Percentiles rank a stretch among this genome's conserved stretches.
Evolutionary conservation across 2,329 filamentous ascomycete species (phyloP).

Genomic region (Cordyceps tenuipes): DNA sequence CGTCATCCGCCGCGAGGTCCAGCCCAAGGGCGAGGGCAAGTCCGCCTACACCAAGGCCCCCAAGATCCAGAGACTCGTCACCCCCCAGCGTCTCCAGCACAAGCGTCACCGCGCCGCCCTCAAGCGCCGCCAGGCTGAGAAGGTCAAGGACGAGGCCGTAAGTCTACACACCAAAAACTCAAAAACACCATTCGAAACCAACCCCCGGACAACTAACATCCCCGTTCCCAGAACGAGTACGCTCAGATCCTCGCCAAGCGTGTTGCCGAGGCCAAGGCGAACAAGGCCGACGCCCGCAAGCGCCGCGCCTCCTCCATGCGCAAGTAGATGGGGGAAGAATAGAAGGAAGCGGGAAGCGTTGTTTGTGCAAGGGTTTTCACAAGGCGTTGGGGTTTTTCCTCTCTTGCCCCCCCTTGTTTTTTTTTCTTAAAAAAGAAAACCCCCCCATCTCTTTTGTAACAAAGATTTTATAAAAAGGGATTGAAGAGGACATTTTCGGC

Average conservation of each 20-base stretch:
- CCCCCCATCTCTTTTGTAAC: conserved; percentile 3
- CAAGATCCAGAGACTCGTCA: conserved; percentile 99
- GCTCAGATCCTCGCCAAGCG: conserved; percentile 93
- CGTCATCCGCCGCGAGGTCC: conserved; percentile 97
- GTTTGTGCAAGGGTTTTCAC: conserved; percentile 18
- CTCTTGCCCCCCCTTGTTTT: conserved; percentile 18
- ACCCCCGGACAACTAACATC: conserved; percentile 10
- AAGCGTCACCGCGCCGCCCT: conserved; percentile 97
- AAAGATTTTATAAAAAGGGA: neutral
- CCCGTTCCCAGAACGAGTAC: conserved; percentile 78
- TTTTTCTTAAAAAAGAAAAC: neutral
- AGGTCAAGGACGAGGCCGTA: conserved; percentile 98
- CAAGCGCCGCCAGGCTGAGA: conserved; percentile 96
- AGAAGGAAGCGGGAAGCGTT: conserved; percentile 48
- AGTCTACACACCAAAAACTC: conserved; percentile 29
- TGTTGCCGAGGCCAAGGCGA: conserved; percentile 89
- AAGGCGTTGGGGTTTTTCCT: conserved; percentile 9
- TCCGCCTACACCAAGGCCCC: conserved; percentile 99
- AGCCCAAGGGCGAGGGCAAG: conserved; percentile 96
- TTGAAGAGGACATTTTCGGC: conserved; percentile 13
- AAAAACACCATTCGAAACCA: too few species aligned
- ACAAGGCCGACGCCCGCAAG: conserved; percentile 92
- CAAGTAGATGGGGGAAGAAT: conserved; percentile 51
- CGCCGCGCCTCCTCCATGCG: conserved; percentile 90
- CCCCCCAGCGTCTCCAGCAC: conserved; percentile 99